Percentiles rank a stretch among this genome's conserved stretches.
phyloP scores from a whole-genome alignment of 73 alveolate genomes.

The Tetrahymena malaccensis region DNA sequence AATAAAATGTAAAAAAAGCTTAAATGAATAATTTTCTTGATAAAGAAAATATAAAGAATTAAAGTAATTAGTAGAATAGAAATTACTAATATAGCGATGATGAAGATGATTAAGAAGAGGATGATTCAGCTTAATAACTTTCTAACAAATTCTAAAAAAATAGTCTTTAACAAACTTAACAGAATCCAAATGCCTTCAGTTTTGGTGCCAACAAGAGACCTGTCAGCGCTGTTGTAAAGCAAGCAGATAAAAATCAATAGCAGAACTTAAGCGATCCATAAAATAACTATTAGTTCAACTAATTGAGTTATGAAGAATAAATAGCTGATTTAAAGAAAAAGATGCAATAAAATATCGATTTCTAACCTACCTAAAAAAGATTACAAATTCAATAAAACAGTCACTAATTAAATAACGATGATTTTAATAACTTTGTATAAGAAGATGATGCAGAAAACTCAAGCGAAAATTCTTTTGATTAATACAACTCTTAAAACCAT shows the following conservation, averaged over 20 bases:
- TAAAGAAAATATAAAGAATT: background rate
- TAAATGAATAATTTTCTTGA: background rate
- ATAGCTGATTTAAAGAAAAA: background rate
- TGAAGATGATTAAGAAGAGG: background rate
- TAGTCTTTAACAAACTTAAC: background rate
- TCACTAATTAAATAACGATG: background rate
- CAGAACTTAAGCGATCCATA: background rate
- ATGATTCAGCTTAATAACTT: background rate
- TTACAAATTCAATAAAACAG: background rate
- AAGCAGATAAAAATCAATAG: background rate
- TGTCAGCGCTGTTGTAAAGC: background rate
- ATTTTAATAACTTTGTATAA: background rate
- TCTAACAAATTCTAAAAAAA: background rate
- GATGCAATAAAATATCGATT: background rate
- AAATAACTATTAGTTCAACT: background rate
- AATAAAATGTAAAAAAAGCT: background rate
- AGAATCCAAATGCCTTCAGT: background rate
- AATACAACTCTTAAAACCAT: background rate
- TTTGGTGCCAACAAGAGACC: background rate
- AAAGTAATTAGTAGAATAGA: background rate
- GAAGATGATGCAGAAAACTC: background rate
- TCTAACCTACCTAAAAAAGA: background rate
- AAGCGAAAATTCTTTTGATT: background rate
- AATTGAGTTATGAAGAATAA: background rate
- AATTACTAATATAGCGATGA: background rate